Base-by-base conservation (phyloP, 2,329 filamentous ascomycete genomes). In the Verticillium albo-atrum region DNA sequence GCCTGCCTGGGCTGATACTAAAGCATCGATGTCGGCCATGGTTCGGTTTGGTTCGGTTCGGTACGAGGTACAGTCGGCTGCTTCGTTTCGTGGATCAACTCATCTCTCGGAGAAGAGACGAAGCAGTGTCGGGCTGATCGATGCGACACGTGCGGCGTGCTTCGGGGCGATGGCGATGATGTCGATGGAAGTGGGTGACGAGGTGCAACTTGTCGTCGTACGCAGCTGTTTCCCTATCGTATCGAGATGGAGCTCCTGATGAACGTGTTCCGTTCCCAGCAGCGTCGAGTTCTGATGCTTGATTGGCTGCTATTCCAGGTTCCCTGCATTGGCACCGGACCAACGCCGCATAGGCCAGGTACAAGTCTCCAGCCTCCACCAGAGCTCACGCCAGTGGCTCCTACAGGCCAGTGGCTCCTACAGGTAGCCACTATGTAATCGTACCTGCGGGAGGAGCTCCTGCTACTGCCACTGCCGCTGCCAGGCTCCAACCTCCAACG, bases 11-110 rank as follows among this genome's bases (percentile, higher is more conserved):
- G 62, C 62, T 25, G 62, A 61, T 34, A 60, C 56, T 52, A 63
- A 54, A 34, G 62, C 58, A 55, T 63, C 62, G 51, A 68, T 70
- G 37, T 65, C 61, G 56, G 67, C 64, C 68, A 69, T 69, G 23
- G 37, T 62, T 42, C 17, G 34, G 34, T 37, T 37, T 15, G 30
- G 30, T 37, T 37, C 17, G n/a, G n/a, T 50, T 50, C 42, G 34
- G 25, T 58, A 15, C 26, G 28, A 51, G 42, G 51, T 51, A 27
- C 60, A 51, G 51, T 30, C 42, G 37, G 28, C 42, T 53, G 20
- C 26, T 58, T 56, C 6, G 15, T 17, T 47, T 47, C 14, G 17
- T 15, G 42, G 28, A 32, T 63, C 54, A 61, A 30, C 54, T 59
- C 61, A 62, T 62, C 30, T 58, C 61, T 34, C 25, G 25, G 17